Conservation (phyloP, 306 rosid genomes). For the Rosa lucieae region DNA sequence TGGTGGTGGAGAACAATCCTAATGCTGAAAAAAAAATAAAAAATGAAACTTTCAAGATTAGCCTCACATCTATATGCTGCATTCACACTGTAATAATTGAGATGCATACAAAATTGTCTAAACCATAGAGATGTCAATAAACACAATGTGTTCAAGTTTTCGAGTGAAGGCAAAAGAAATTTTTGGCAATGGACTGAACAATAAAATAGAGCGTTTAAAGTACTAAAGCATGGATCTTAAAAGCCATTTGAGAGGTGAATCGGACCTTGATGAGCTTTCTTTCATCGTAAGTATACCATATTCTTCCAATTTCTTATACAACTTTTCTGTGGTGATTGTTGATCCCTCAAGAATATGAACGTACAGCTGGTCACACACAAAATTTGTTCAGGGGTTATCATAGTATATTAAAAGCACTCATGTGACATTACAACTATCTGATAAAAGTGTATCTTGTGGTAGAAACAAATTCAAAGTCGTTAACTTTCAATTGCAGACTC, state of each 20-base stretch:
- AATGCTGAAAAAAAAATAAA: conserved; percentile 43
- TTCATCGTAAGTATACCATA: conserved; percentile 56
- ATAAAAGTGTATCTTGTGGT: background rate
- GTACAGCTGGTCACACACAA: conserved; percentile 45
- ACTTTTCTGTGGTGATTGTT: conserved; percentile 44
- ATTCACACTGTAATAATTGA: background rate
- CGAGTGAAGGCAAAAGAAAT: background rate
- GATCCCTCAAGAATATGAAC: conserved; percentile 55
- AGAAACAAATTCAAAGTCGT: background rate
- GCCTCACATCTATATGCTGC: background rate
- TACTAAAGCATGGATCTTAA: background rate
- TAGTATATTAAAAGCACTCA: background rate
- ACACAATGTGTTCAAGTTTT: background rate
- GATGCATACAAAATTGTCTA: background rate
- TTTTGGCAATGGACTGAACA: background rate
- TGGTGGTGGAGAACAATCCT: conserved; percentile 87
- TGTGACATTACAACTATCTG: background rate
- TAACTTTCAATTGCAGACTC: background rate
- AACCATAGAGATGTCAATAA: background rate
- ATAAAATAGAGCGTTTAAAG: background rate
- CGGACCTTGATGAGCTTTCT: conserved; percentile 61
- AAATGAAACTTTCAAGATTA: background rate
- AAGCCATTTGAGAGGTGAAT: conserved; percentile 12
- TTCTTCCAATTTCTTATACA: conserved; percentile 54
- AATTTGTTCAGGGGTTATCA: background rate